Evolutionary conservation across 2,329 filamentous ascomycete genomes (phyloP), one percentile per base, ranked within the genome.

Genomic region (Colletotrichum costaricense): DNA sequence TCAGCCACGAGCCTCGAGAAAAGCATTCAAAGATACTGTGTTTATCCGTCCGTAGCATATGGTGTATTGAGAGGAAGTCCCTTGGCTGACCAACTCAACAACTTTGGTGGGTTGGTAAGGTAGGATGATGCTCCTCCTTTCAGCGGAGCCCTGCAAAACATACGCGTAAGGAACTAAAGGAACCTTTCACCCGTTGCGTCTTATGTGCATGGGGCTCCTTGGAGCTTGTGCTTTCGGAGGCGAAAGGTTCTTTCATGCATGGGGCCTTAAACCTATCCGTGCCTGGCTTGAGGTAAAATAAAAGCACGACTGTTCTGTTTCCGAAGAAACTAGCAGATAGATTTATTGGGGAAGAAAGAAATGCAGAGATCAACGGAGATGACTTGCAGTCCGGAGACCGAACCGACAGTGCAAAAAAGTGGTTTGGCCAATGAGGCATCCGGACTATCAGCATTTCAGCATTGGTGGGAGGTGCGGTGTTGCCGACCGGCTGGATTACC

Each of bases 61-160:
- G 33, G 33, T 35, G 33, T 0, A 4, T 35, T 12, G 33, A 35
- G 33, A 12, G 33, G 33, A 35, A 35, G 4, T 4, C 33, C 24
- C 49, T 14, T 30, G 30, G 58, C 57, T 49, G 33, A 62, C 56
- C 63, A 69, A 64, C 69, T 64, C 69, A 69, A 56, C 70, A 72
- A 5, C 55, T 69, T 72, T 46, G 70, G 24, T 64, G 49, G 63
- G 19, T 42, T 49, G 56, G 52, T 54, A 72, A 49, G 59, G 65
- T 30, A 69, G 58, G 65, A 59, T 69, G 30, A 5, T 46, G 8
- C n/a, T 22, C n/a, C 2, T 12, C 26, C 26, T 22, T 60, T n/a
- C 56, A 30, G 28, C 38, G 19, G 63, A 42, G 38, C 55, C 67
- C 62, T 42, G 35, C 5, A 38, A 52, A 54, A 28, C 38, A 70